These are phyloP conservation scores for Silene noctiflora DNA, from an alignment of 179 eudicot species.

Conservation along the genomic window DNA sequence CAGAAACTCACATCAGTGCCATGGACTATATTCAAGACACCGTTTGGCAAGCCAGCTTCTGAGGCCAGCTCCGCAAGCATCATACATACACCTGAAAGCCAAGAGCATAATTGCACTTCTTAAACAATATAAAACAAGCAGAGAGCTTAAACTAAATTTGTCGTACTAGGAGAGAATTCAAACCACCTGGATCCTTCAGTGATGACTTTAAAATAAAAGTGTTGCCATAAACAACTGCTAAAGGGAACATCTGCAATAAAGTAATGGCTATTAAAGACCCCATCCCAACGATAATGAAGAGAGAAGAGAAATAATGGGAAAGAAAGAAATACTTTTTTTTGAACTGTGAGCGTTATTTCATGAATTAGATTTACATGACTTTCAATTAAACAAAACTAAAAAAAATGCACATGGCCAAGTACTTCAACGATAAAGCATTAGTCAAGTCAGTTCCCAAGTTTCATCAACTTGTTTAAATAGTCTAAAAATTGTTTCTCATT, in stretches of 20 bases:
- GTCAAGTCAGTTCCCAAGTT: conserved; percentile 3
- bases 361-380: no score
- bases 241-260: conserved; percentile 75
- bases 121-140: not conserved
- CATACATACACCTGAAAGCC: conserved; percentile 61
- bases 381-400: not conserved
- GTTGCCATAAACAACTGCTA: conserved; percentile 83
- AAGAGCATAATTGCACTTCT: conserved; percentile 12
- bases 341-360: not conserved
- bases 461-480: not conserved
- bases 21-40: conserved; percentile 81
- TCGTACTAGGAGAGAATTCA: conserved; percentile 1
- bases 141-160: not conserved
- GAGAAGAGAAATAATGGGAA: not conserved
- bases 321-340: not conserved
- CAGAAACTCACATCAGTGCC: conserved; percentile 65
- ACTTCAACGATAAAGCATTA: not conserved
- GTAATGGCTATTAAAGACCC: not conserved
- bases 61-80: conserved; percentile 73
- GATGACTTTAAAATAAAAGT: conserved; percentile 85
- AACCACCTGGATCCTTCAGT: conserved; percentile 79
- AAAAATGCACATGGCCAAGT: not conserved
- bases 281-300: not conserved
- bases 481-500: not conserved
- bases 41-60: conserved; percentile 89